Percentiles rank a stretch among this genome's conserved stretches.
phyloP scores from a whole-genome alignment of 169 alveolate genomes.

The Babesia ovata region DNA sequence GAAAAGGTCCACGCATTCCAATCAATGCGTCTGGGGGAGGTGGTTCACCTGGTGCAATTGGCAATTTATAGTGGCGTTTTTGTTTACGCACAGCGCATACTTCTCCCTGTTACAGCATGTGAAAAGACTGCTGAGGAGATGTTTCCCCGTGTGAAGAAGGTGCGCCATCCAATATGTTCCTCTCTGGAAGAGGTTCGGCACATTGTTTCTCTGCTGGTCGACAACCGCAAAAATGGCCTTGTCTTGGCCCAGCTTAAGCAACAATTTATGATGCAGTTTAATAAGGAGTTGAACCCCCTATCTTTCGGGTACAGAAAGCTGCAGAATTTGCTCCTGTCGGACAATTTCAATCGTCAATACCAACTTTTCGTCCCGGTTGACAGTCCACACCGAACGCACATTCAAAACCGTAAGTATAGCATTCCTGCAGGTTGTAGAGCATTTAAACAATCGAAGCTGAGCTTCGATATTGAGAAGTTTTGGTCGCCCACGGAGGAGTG shows the following conservation, averaged over 20 bases:
- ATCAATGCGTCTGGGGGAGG: constrained; percentile 76
- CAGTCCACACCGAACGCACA: constrained; percentile 78
- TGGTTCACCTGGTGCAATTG: constrained; percentile 78
- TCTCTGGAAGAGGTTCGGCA: constrained; percentile 71
- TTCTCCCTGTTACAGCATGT: constrained; percentile 79
- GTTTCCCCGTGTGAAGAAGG: constrained; percentile 71
- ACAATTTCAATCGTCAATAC: constrained; percentile 64
- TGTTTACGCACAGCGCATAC: constrained; percentile 78
- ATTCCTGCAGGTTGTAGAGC: constrained; percentile 72
- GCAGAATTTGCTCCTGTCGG: constrained; percentile 75
- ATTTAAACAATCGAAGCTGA: constrained; percentile 67
- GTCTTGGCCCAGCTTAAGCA: constrained; percentile 80
- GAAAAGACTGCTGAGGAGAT: constrained; percentile 81
- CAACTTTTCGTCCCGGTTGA: constrained; percentile 74
- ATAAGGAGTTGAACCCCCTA: constrained; percentile 75
- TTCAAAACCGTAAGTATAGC: constrained; percentile 71
- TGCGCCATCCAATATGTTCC: constrained; percentile 69
- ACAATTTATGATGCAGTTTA: constrained; percentile 75
- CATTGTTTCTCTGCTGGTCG: constrained; percentile 75
- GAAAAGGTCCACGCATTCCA: constrained; percentile 72
- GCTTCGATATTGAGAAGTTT: constrained; percentile 52
- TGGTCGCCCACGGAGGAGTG: constrained; percentile 56
- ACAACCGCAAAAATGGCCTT: constrained; percentile 72
- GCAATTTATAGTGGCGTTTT: constrained; percentile 79
- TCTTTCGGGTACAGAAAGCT: constrained; percentile 75